These are phyloP conservation scores for Cordyceps fumosorosea DNA, from an alignment of 2,329 filamentous ascomycete genomes.

Conservation along the genomic window DNA sequence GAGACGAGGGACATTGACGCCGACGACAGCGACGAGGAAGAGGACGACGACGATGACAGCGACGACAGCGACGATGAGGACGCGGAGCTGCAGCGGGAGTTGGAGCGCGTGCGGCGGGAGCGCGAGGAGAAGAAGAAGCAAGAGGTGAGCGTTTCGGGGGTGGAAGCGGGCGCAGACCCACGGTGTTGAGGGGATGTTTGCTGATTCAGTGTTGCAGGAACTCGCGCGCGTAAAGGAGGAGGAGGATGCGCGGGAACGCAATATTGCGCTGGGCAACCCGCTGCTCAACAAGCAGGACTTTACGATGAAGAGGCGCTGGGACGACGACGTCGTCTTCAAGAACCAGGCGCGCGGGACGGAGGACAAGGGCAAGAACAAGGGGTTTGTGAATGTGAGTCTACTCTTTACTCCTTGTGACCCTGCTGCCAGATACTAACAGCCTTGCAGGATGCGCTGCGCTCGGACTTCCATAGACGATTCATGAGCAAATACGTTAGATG, in stretches of 20 bases:
- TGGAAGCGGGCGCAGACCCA: background rate
- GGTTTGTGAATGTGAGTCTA: conserved; percentile 83
- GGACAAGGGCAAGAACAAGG: conserved; percentile 79
- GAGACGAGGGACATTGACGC: conserved; percentile 86
- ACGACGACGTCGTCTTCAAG: conserved; percentile 98
- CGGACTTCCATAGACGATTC: conserved; percentile 96
- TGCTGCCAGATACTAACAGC: conserved; percentile 20
- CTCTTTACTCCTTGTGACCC: background rate
- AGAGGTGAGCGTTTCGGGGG: conserved; percentile 21
- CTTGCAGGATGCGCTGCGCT: conserved; percentile 71
- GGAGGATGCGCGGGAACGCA: conserved; percentile 73
- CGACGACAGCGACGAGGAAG: conserved; percentile 53
- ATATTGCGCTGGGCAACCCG: conserved; percentile 90
- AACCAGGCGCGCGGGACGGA: conserved; percentile 95
- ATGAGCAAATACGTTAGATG: conserved; percentile 67
- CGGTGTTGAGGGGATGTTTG: too few species aligned
- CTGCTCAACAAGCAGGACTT: conserved; percentile 85
- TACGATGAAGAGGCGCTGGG: conserved; percentile 88
- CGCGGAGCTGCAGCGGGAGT: conserved; percentile 81
- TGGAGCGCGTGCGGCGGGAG: conserved; percentile 89
- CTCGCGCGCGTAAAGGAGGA: conserved; percentile 74
- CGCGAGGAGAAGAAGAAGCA: conserved; percentile 37
- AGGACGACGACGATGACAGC: conserved; percentile 42
- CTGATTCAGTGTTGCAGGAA: conserved; percentile 45
- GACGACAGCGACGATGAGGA: conserved; percentile 46